Base-by-base conservation (phyloP, 257 asterid species). In the Thymus quinquecostatus region DNA sequence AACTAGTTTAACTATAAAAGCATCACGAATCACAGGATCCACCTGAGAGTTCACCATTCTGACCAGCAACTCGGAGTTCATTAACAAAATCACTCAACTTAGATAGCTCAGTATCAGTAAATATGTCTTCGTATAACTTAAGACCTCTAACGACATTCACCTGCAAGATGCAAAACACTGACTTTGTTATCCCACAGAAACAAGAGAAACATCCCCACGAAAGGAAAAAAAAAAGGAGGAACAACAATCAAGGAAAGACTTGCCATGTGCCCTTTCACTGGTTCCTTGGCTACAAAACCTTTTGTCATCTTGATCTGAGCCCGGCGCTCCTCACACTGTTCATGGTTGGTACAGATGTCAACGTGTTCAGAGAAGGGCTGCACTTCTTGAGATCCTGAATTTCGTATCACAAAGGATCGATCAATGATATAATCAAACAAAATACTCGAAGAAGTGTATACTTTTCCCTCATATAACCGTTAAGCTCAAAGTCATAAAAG, bases 41-140 rank as follows among this genome's bases (percentile, higher is more conserved):
- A 89, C 99, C 99, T 91, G 97, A 89, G 90, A 94, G 97, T 87
- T 91, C 92, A 67, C 97, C 99, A 73, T 86, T 91, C 83, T 81
- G 91, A 77, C 99, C 99, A 83, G 99, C 92, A 71, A 81, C 87
- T 73, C 97, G 91, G 75, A 94, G 93, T 73, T 88, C 96, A 78
- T 77, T 85, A 81, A 88, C 97, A 76, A 87, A 87, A 82, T 91
- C 90, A 68, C 80, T 86, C 85, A 94, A 81, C 79, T 88, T 94
- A 54, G 92, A 81, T 73, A 94, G 87, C 89, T 91, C 97, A 65
- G 69, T 72, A 21, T 82, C 90, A 40, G 88, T 87, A 78, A 94
- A 91, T 30, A 94, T 68, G 73, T 83, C 92, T 79, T 94, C 99
- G 41, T 89, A 89, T 75, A 88, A 77, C 88, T 94, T 94, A 60